Conservation (phyloP, 495 filamentous ascomycete species). For the Recurvomyces mirabilis region DNA sequence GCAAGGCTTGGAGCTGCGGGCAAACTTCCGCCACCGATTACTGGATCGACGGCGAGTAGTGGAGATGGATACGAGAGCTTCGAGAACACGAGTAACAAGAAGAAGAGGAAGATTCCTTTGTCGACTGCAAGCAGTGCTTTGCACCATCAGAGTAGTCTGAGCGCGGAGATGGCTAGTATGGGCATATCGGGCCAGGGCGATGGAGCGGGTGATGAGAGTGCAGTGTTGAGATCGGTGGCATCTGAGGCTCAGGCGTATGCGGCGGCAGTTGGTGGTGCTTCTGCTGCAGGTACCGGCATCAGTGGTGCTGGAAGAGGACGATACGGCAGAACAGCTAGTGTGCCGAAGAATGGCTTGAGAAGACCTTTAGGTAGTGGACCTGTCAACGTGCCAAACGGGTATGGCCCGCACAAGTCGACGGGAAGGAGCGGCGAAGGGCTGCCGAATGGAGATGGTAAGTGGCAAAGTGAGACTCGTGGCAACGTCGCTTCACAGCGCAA, state of each 20-base stretch:
- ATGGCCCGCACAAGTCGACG: background rate
- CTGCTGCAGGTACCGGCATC: slow-evolving; percentile 42
- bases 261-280: slow-evolving; percentile 33
- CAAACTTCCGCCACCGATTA: slow-evolving; percentile 19
- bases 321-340: slow-evolving; percentile 44
- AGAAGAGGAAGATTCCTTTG: slow-evolving; percentile 94
- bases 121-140: slow-evolving; percentile 55
- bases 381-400: slow-evolving; percentile 12
- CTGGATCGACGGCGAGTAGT: slow-evolving; percentile 28
- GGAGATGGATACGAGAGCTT: slow-evolving; percentile 92
- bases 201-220: slow-evolving; percentile 20
- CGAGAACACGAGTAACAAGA: slow-evolving; percentile 99
- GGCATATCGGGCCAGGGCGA: slow-evolving; percentile 32
- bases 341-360: slow-evolving; percentile 42
- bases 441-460: too few relatives aligned
- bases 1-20: background rate
- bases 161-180: slow-evolving; percentile 52
- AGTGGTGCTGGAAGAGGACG: slow-evolving; percentile 72
- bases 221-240: too few relatives aligned
- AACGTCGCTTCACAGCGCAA: too few relatives aligned
- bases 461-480: too few relatives aligned
- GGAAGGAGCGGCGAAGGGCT: too few relatives aligned
- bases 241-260: slow-evolving; percentile 42
- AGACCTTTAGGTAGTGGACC: slow-evolving; percentile 45
- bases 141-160: slow-evolving; percentile 45